A percentile compares a stretch with the other conserved stretches of the same genome.
These are phyloP conservation scores for Talaromyces amestolkiae DNA, from an alignment of 2,329 filamentous ascomycete species.

Conservation along the genomic window DNA sequence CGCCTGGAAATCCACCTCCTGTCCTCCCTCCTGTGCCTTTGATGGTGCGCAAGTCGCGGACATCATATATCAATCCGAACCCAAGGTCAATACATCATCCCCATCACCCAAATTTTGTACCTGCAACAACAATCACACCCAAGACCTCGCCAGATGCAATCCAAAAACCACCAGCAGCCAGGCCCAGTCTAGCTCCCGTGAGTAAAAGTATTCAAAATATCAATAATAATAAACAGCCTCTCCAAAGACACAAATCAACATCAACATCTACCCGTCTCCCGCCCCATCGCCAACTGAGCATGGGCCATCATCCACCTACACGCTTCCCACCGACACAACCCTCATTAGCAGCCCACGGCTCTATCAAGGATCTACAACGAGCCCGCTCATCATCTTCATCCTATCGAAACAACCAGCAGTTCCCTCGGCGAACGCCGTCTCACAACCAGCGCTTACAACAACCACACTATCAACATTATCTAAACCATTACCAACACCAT, in stretches of 20 bases:
- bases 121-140: slow-evolving; percentile 20
- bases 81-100: slow-evolving; percentile 28
- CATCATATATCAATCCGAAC: slow-evolving; percentile 22
- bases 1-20: slow-evolving; percentile 37
- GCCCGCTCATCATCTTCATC: neutral
- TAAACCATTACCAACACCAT: slow-evolving; percentile 4
- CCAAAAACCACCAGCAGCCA: neutral
- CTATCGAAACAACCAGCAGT: neutral
- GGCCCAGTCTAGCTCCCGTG: neutral
- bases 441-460: neutral
- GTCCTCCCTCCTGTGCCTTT: slow-evolving; percentile 30
- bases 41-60: slow-evolving; percentile 29
- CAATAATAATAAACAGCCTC: neutral
- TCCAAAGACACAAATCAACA: slow-evolving; percentile 6
- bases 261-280: neutral
- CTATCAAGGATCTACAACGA: neutral
- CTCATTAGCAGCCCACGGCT: slow-evolving; percentile 5
- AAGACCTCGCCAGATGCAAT: slow-evolving; percentile 8
- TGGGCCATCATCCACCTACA: neutral
- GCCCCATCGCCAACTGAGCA: neutral
- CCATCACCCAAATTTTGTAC: slow-evolving; percentile 28
- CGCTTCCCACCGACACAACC: neutral
- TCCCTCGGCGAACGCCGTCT: neutral
- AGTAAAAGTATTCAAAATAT: neutral
- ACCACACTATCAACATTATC: neutral